Percentiles rank a stretch among this genome's conserved stretches.
These are phyloP conservation scores for Fusarium aywerte DNA, from an alignment of 2,329 filamentous ascomycete species.

Conservation along the genomic window DNA sequence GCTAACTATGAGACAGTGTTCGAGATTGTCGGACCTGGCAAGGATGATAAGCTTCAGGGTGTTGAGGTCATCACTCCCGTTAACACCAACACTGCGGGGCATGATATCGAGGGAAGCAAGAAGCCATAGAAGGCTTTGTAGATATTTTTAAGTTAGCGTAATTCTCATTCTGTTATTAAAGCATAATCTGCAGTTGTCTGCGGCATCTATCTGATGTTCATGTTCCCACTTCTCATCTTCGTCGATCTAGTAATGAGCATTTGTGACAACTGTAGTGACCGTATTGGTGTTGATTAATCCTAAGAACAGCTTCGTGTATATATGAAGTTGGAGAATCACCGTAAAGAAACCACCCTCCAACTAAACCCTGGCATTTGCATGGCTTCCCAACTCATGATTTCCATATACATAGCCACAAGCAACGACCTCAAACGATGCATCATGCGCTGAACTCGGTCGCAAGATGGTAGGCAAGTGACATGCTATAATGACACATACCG, in stretches of 20 bases:
- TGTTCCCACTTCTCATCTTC: too few species aligned
- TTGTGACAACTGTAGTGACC: not conserved
- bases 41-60: conserved; percentile 19
- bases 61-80: conserved; percentile 19
- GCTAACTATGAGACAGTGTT: conserved; percentile 23
- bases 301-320: too few species aligned
- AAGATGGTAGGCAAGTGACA: not conserved
- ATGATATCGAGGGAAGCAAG: conserved; percentile 6
- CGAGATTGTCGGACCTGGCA: conserved; percentile 16
- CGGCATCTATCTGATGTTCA: not conserved
- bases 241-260: not conserved
- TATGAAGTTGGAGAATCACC: too few species aligned
- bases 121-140: not conserved
- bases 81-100: conserved; percentile 13
- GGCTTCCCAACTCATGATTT: not conserved
- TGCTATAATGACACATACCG: not conserved
- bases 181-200: not conserved
- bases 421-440: not conserved
- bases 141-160: not conserved
- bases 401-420: not conserved
- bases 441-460: not conserved
- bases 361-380: fast-evolving
- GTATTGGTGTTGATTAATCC: too few species aligned
- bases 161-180: not conserved
- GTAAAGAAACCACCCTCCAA: not conserved